Evolutionary conservation across 1,139 yeast species (phyloP), one percentile per base, ranked within the genome.

Genomic region (Lodderomyces parapsilosis): DNA sequence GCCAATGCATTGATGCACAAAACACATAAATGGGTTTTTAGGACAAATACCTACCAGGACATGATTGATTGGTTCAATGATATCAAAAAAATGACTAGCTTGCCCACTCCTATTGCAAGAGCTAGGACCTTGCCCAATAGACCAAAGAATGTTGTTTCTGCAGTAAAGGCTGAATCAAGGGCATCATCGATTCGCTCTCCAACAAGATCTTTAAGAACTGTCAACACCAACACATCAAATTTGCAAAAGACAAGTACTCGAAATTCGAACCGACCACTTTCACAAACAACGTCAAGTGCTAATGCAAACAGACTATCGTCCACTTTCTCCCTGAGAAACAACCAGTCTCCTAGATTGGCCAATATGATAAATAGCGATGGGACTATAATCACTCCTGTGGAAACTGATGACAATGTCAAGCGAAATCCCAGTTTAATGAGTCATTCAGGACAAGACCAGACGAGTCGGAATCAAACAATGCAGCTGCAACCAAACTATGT

Each of bases 11-110:
- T 72, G 49, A 71, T 72, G 58, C 86, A 85, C 52, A 77, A 89
- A 57, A 87, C 89, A 41, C 97, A 91, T 65, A 90, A 89, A 57
- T 90, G 94, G 89, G 96, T 90, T 9, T 91, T 93, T 68, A 76
- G 96, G 55, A 84, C 95, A 19, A 91, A 86, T 57, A 78, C 85
- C 38, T 86, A 86, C 56, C 84, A 81, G 38, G 69, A 77, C 39
- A 86, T 90, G 91, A 80, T 85, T 57, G 78, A 75, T 22, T 93
- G 99, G 99, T 88, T 79, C 62, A 78, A 78, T 50, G 95, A 87
- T 58, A 73, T 91, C 50, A 81, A 81, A 56, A 71, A 72, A 36
- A 70, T 89, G 55, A 86, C 89, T 7, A 64, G 70, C 30, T 68
- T 84, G 52, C 70, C 81, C 14, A 74, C 77, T 4, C 83, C 88